A percentile compares a stretch with the other conserved stretches of the same genome.
Evolutionary conservation across 2,329 filamentous ascomycete species (phyloP).

Genomic region (Arthrobotrys sinensis): DNA sequence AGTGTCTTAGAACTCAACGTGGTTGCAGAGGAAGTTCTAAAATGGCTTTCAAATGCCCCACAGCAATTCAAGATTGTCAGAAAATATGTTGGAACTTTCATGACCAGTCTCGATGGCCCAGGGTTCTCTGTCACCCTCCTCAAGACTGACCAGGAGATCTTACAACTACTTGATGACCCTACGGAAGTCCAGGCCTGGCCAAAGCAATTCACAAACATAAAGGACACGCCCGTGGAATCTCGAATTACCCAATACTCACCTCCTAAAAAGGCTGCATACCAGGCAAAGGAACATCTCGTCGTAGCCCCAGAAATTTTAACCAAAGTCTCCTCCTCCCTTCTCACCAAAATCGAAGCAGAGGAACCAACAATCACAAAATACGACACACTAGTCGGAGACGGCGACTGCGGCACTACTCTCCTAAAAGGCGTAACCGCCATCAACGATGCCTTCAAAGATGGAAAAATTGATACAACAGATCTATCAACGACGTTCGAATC

Average conservation of each 20-base stretch:
- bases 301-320: slow-evolving; percentile 3
- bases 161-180: slow-evolving; percentile 79
- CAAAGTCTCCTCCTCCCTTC: slow-evolving; percentile 60
- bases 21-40: slow-evolving; percentile 78
- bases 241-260: slow-evolving; percentile 41
- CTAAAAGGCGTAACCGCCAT: slow-evolving; percentile 69
- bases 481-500: slow-evolving; percentile 66
- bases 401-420: slow-evolving; percentile 67
- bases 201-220: slow-evolving; percentile 65
- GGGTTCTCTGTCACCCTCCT: slow-evolving; percentile 82
- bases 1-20: slow-evolving; percentile 80
- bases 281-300: slow-evolving; percentile 10
- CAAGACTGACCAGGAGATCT: slow-evolving; percentile 76
- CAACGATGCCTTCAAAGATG: slow-evolving; percentile 69
- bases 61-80: slow-evolving; percentile 75
- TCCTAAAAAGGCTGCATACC: slow-evolving; percentile 20
- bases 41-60: slow-evolving; percentile 74
- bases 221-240: slow-evolving; percentile 2
- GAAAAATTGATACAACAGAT: slow-evolving; percentile 71
- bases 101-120: slow-evolving; percentile 83
- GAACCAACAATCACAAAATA: slow-evolving; percentile 81
- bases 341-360: slow-evolving; percentile 76
- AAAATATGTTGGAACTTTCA: slow-evolving; percentile 79
- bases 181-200: slow-evolving; percentile 80
- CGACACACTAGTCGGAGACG: slow-evolving; percentile 70